phyloP scores from a whole-genome alignment of 768 basidiomycete genomes.

The Fistulinella prunicolor region DNA sequence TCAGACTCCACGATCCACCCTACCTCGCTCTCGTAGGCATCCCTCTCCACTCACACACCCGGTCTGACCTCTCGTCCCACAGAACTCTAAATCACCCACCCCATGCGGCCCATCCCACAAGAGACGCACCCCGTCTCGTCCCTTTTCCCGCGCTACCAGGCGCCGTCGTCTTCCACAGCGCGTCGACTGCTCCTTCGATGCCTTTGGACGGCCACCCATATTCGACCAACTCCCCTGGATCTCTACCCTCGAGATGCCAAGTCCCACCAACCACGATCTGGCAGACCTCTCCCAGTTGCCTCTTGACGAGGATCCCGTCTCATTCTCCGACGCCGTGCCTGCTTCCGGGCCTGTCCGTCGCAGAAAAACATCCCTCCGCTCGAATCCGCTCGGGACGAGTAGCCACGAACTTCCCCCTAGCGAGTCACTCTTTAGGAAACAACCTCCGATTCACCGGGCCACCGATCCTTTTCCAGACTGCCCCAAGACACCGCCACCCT shows the following conservation, averaged over 20 bases:
- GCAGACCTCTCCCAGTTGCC: conserved; percentile 66
- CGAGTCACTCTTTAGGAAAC: conserved; percentile 18
- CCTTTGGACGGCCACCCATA: conserved; percentile 30
- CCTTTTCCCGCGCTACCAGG: conserved; percentile 36
- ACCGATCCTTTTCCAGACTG: conserved; percentile 14
- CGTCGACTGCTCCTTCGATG: conserved; percentile 39
- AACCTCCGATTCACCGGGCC: conserved; percentile 31
- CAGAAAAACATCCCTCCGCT: conserved; percentile 51
- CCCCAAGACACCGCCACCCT: conserved; percentile 35
- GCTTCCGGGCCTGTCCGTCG: conserved; percentile 56
- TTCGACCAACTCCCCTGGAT: conserved; percentile 74
- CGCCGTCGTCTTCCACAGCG: conserved; percentile 43
- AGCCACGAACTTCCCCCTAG: conserved; percentile 15
- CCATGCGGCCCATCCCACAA: conserved; percentile 38
- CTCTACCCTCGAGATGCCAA: conserved; percentile 49
- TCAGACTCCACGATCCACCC: conserved; percentile 33
- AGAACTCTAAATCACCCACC: conserved; percentile 39
- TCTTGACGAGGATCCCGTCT: conserved; percentile 21
- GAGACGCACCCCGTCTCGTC: conserved; percentile 36
- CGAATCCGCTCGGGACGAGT: conserved; percentile 43
- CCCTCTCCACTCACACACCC: neutral
- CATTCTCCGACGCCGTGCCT: conserved; percentile 22
- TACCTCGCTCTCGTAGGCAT: conserved; percentile 18
- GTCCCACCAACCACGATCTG: conserved; percentile 51
- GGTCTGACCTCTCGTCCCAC: conserved; percentile 12